Conservation (phyloP, 208 protist species). For the Wallacemonas rigidus region DNA sequence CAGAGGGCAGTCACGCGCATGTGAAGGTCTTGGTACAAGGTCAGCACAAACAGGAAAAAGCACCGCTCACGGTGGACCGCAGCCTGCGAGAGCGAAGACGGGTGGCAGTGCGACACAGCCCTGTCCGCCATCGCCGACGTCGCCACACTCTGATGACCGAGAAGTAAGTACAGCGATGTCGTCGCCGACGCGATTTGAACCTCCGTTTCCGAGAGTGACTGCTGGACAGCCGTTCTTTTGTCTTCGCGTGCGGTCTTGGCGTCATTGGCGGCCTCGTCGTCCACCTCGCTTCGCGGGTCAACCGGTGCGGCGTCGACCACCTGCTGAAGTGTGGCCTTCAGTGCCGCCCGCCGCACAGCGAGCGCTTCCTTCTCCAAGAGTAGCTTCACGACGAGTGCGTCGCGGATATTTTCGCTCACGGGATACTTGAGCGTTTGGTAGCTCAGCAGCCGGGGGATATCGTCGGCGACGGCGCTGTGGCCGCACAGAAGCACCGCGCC, state of each 20-base stretch:
- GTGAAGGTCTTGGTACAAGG: constrained; percentile 8
- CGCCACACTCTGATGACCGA: background rate
- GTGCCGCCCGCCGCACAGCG: background rate
- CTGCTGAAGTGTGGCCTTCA: background rate
- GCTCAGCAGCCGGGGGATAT: constrained; percentile 45
- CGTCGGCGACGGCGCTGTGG: constrained; percentile 16
- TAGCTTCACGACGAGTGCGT: constrained; percentile 42
- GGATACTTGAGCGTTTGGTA: constrained; percentile 36
- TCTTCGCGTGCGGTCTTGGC: background rate
- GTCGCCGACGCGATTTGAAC: constrained; percentile 6
- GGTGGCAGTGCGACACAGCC: background rate
- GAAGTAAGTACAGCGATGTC: constrained; percentile 2
- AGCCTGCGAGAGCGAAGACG: constrained; percentile 8
- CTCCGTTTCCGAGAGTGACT: background rate
- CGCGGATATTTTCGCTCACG: constrained; percentile 32
- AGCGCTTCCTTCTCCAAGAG: constrained; percentile 26
- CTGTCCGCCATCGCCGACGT: background rate
- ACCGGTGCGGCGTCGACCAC: background rate
- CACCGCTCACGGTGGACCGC: constrained; percentile 6
- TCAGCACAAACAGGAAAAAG: constrained; percentile 8
- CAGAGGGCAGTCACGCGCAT: background rate
- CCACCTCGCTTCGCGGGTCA: background rate
- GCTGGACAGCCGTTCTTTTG: background rate
- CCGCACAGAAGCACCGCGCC: constrained; percentile 38
- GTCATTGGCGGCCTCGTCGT: background rate